phyloP scores from a whole-genome alignment of 2,329 filamentous ascomycete species.

The Aureobasidium sp. region DNA sequence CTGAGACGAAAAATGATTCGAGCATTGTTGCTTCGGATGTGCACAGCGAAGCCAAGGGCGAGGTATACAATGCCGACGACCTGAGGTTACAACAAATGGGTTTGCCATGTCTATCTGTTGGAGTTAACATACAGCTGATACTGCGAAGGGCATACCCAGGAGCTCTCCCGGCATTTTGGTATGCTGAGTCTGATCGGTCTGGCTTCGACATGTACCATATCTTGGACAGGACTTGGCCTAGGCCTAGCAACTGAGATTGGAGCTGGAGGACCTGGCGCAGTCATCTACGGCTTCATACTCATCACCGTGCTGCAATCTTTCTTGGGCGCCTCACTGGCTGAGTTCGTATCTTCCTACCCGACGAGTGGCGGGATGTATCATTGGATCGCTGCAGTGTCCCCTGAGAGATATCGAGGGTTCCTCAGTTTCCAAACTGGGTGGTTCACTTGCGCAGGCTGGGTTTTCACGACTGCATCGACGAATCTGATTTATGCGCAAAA shows the following conservation, averaged over 20 bases:
- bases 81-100: constrained; percentile 5
- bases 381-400: constrained; percentile 18
- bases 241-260: constrained; percentile 16
- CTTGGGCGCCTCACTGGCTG: constrained; percentile 18
- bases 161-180: constrained; percentile 7
- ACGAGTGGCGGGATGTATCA: constrained; percentile 20
- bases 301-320: constrained; percentile 18
- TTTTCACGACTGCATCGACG: constrained; percentile 18
- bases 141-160: constrained; percentile 1
- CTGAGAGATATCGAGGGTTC: constrained; percentile 15
- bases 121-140: not conserved
- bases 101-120: not conserved
- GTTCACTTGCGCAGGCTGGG: constrained; percentile 16
- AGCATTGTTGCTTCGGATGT: not conserved
- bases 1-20: not conserved
- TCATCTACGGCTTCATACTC: constrained; percentile 18
- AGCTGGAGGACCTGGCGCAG: constrained; percentile 17
- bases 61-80: not conserved
- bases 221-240: constrained; percentile 18
- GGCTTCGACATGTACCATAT: constrained; percentile 17
- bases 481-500: constrained; percentile 18
- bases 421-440: constrained; percentile 17
- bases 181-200: constrained; percentile 10
- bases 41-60: not conserved
- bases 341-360: constrained; percentile 18